phyloP scores from a whole-genome alignment of 2,329 filamentous ascomycete species.

The Aspergillus sergii region DNA sequence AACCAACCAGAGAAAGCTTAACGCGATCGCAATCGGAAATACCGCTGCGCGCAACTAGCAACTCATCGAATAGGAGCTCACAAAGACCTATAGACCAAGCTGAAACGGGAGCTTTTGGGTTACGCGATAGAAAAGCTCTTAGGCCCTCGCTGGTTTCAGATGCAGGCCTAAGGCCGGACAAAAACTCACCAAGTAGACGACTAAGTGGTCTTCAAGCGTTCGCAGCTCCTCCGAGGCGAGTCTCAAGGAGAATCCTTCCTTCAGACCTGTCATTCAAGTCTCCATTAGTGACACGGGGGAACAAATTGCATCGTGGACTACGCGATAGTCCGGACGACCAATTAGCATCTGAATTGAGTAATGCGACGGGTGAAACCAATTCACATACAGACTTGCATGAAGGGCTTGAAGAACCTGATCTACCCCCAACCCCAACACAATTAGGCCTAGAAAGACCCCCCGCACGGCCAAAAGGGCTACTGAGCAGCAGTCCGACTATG shows the following conservation, averaged over 20 bases:
- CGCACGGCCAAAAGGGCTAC: conserved; percentile 31
- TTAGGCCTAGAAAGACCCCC: conserved; percentile 40
- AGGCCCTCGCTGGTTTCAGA: conserved; percentile 36
- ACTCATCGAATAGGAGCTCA: conserved; percentile 39
- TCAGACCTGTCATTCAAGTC: conserved; percentile 34
- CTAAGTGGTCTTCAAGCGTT: conserved; percentile 38
- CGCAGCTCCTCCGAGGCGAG: conserved; percentile 38
- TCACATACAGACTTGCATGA: conserved; percentile 25
- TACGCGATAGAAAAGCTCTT: conserved; percentile 41
- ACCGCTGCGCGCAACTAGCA: conserved; percentile 50
- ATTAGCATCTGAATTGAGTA: conserved; percentile 35
- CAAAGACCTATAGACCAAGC: conserved; percentile 15
- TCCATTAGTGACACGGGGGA: conserved; percentile 21
- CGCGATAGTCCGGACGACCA: conserved; percentile 35
- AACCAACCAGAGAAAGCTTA: conserved; percentile 67
- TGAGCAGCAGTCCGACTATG: conserved; percentile 43
- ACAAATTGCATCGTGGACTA: conserved; percentile 11
- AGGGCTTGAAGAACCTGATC: conserved; percentile 60
- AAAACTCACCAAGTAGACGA: conserved; percentile 26
- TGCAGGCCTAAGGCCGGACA: conserved; percentile 27
- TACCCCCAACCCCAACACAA: conserved; percentile 56
- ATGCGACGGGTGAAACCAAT: conserved; percentile 30
- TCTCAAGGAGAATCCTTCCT: conserved; percentile 36
- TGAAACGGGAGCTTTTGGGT: conserved; percentile 29
- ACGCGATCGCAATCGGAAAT: conserved; percentile 64